These are phyloP conservation scores for Trichoderma aggressivum DNA, from an alignment of 2,329 filamentous ascomycete species.

Conservation along the genomic window DNA sequence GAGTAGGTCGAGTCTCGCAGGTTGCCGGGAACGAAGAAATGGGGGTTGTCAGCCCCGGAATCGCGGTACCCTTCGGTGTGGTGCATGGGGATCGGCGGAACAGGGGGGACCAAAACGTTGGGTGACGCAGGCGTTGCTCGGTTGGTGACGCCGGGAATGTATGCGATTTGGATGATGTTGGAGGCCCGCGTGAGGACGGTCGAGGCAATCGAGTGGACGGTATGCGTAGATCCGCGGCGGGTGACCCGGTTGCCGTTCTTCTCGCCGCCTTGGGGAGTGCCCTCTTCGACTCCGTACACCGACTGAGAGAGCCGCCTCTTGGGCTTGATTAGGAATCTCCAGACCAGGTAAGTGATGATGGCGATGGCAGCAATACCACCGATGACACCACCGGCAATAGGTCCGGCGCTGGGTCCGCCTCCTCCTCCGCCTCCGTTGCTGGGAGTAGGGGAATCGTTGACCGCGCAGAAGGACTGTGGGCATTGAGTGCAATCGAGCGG, in stretches of 20 bases:
- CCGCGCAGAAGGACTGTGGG: slow-evolving; percentile 45
- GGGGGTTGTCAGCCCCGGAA: slow-evolving; percentile 66
- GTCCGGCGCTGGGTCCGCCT: slow-evolving; percentile 66
- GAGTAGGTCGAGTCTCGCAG: slow-evolving; percentile 90
- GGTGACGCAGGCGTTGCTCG: slow-evolving; percentile 81
- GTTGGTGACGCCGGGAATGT: slow-evolving; percentile 96
- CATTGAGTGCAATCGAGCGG: slow-evolving; percentile 47
- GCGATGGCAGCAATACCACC: slow-evolving; percentile 76
- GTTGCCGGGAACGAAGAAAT: slow-evolving; percentile 91
- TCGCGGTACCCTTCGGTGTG: slow-evolving; percentile 49
- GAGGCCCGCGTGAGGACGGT: slow-evolving; percentile 93
- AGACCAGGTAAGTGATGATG: slow-evolving; percentile 75
- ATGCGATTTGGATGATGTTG: slow-evolving; percentile 99
- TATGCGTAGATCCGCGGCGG: slow-evolving; percentile 72
- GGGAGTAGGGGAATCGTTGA: slow-evolving; percentile 25
- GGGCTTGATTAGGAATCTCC: slow-evolving; percentile 82
- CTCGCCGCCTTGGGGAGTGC: slow-evolving; percentile 38
- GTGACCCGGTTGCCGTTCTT: slow-evolving; percentile 46
- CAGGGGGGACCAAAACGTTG: slow-evolving; percentile 78
- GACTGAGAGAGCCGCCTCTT: slow-evolving; percentile 60
- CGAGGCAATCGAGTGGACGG: slow-evolving; percentile 88
- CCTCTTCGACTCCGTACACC: slow-evolving; percentile 56
- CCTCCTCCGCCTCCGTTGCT: slow-evolving; percentile 21
- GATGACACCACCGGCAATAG: slow-evolving; percentile 87
- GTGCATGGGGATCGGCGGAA: slow-evolving; percentile 80